Conservation (phyloP, 257 asterid species). For the Catharanthus roseus region DNA sequence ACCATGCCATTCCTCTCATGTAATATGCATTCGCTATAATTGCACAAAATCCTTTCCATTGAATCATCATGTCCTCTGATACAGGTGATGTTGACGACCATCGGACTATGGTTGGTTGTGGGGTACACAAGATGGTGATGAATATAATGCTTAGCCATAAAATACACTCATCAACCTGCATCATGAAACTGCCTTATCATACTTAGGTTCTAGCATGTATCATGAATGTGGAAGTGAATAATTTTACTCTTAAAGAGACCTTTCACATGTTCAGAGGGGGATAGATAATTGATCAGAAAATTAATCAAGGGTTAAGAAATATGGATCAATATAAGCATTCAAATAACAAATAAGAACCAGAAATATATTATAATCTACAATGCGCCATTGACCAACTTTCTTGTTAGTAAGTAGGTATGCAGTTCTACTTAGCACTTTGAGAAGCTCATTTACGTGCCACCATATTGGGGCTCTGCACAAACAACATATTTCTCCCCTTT, state of each 20-base stretch:
- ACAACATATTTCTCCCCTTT: no score
- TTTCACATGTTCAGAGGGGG: background rate
- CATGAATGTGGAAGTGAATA: background rate
- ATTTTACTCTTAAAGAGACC: background rate
- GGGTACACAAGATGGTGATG: conserved; percentile 89
- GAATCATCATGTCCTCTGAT: conserved; percentile 53
- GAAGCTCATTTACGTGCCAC: no score
- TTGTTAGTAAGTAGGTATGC: no score
- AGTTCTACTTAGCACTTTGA: no score
- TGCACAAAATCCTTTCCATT: conserved; percentile 96
- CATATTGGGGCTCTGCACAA: no score
- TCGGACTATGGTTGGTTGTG: conserved; percentile 90
- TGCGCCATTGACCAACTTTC: no score
- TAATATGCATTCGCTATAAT: conserved; percentile 91
- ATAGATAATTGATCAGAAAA: no score
- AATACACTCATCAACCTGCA: conserved; percentile 88
- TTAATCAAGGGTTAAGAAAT: no score
- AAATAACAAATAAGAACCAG: no score
- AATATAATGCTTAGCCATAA: conserved; percentile 84
- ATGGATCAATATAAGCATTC: no score
- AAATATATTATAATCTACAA: no score
- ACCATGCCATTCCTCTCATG: conserved; percentile 99
- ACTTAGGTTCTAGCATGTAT: background rate
- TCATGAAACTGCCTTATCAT: background rate
- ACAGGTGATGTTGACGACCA: conserved; percentile 91